phyloP scores from a whole-genome alignment of 2,329 filamentous ascomycete genomes.

The Colletotrichum orchidophilum region DNA sequence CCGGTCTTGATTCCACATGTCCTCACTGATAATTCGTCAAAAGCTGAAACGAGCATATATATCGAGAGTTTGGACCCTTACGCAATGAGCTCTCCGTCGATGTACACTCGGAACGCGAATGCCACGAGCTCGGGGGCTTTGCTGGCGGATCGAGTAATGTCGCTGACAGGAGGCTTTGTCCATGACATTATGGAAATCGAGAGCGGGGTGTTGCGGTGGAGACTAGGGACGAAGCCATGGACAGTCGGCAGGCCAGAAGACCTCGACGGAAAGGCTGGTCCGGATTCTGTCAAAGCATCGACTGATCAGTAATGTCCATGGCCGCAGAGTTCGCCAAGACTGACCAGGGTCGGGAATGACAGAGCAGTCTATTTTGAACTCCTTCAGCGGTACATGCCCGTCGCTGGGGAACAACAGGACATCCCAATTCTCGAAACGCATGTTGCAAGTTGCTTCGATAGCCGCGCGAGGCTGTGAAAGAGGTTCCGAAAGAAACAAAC shows the following conservation, averaged over 20 bases:
- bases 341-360: constrained; percentile 64
- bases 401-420: constrained; percentile 79
- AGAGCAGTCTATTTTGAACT: constrained; percentile 84
- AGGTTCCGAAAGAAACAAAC: too few species aligned
- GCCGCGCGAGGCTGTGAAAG: neutral
- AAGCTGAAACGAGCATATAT: neutral
- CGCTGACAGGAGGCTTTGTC: constrained; percentile 68
- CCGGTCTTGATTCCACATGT: neutral
- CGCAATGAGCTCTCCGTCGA: constrained; percentile 74
- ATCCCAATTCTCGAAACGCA: constrained; percentile 91
- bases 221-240: constrained; percentile 76
- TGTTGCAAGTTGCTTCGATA: constrained; percentile 50
- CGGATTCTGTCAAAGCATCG: constrained; percentile 55
- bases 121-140: constrained; percentile 64
- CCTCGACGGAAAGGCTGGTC: constrained; percentile 55
- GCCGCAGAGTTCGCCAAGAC: constrained; percentile 15
- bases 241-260: constrained; percentile 68
- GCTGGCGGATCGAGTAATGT: constrained; percentile 64
- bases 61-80: constrained; percentile 50
- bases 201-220: constrained; percentile 67
- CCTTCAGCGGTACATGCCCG: constrained; percentile 76
- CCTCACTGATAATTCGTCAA: neutral
- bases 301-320: neutral
- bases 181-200: constrained; percentile 81
- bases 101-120: constrained; percentile 73